Conservation (phyloP, 75 land plant species). For the Cryptomeria japonica region DNA sequence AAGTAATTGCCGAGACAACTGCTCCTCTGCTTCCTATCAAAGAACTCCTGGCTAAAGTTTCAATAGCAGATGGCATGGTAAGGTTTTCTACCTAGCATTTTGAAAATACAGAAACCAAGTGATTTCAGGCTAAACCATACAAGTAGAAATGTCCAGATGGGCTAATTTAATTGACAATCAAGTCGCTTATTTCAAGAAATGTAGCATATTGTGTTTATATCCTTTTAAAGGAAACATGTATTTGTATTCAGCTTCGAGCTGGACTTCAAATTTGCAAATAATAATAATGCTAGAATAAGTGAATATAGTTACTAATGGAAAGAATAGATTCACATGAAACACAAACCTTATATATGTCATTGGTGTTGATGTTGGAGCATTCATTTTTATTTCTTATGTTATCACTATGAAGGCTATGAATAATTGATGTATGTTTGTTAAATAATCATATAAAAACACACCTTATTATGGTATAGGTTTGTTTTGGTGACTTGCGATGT, state of each 20-base stretch:
- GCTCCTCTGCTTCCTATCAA: slow-evolving; percentile 75
- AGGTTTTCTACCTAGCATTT: slow-evolving; percentile 19
- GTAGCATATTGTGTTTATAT: slow-evolving; percentile 5
- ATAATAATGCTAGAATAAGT: not conserved
- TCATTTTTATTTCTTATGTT: not conserved
- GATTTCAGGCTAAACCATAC: not conserved
- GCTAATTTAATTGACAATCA: slow-evolving; percentile 13
- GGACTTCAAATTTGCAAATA: slow-evolving; percentile 21
- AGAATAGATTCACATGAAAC: not conserved
- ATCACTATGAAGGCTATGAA: not conserved
- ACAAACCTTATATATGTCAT: not conserved
- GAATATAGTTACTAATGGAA: not conserved
- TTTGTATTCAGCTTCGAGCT: not conserved
- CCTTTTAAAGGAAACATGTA: not conserved
- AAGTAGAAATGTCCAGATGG: slow-evolving; percentile 3
- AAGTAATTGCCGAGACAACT: slow-evolving; percentile 93
- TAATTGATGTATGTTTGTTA: not conserved
- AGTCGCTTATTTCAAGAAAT: not conserved
- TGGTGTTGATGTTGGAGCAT: not conserved
- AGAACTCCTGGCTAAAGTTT: slow-evolving; percentile 72
- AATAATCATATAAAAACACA: not conserved
- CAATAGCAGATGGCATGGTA: slow-evolving; percentile 40
- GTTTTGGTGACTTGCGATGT: not conserved
- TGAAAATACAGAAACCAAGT: not conserved
- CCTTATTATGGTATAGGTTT: not conserved